These are phyloP conservation scores for Kwoniella sp. DNA, from an alignment of 768 basidiomycete genomes.

Conservation along the genomic window DNA sequence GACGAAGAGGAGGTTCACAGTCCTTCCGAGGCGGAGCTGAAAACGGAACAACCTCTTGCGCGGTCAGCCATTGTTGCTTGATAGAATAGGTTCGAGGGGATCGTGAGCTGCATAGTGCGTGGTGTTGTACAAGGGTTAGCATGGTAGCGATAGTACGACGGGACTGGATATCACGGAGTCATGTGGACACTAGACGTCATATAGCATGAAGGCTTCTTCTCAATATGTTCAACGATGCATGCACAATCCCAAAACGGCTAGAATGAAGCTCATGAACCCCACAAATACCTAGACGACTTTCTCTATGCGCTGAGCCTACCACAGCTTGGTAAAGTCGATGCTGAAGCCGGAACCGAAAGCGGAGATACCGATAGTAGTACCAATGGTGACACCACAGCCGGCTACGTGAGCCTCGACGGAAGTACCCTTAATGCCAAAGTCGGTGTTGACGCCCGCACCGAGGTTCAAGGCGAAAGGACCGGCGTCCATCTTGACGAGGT, in stretches of 20 bases:
- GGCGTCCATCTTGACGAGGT: conserved; percentile 1
- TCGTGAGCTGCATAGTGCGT: too few species aligned
- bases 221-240: not conserved
- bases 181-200: too few species aligned
- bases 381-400: not conserved
- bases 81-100: not conserved
- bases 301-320: not conserved
- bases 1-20: not conserved
- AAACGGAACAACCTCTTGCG: not conserved
- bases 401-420: not conserved
- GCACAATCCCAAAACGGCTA: not conserved
- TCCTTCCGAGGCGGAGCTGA: not conserved
- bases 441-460: not conserved
- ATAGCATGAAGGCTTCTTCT: too few species aligned
- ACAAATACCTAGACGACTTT: too few species aligned
- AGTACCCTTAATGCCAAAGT: not conserved
- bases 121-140: too few species aligned
- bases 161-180: too few species aligned
- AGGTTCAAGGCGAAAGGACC: not conserved
- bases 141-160: too few species aligned
- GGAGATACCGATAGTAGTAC: not conserved
- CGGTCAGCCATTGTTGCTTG: not conserved
- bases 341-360: conserved; percentile 1
- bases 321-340: not conserved
- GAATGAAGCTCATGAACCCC: not conserved